phyloP scores from a whole-genome alignment of 2,329 filamentous ascomycete species.

The Penicillium brasilianum region DNA sequence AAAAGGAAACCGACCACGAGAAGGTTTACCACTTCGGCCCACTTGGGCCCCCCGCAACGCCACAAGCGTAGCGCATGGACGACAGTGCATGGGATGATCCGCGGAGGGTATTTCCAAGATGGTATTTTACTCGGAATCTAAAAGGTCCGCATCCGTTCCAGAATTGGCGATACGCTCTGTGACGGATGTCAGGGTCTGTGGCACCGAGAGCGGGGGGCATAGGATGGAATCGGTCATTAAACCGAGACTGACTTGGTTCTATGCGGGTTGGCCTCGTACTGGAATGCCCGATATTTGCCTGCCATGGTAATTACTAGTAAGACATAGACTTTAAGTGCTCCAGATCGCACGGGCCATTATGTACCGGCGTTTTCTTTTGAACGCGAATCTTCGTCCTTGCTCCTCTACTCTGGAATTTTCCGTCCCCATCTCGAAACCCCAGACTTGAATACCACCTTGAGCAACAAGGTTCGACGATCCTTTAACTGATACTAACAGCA shows the following conservation, averaged over 20 bases:
- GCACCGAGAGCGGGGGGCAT: background rate
- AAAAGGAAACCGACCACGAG: constrained; percentile 21
- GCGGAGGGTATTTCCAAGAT: background rate
- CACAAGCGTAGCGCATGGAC: constrained; percentile 3
- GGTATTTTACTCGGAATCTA: constrained; percentile 6
- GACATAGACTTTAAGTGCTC: background rate
- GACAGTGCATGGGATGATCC: background rate
- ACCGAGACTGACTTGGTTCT: background rate
- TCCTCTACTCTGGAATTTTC: background rate
- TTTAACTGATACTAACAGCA: background rate
- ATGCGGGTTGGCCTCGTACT: no score
- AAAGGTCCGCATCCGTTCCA: constrained; percentile 13
- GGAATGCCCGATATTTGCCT: no score
- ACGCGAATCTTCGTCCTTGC: background rate
- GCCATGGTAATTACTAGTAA: no score
- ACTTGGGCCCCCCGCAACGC: constrained; percentile 4
- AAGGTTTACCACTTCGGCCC: constrained; percentile 11
- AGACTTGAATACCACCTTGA: no score
- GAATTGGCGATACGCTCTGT: background rate
- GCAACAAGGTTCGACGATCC: no score
- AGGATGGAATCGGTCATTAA: background rate
- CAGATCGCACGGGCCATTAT: background rate
- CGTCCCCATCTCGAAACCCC: background rate
- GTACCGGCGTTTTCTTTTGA: no score
- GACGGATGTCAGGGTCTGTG: background rate